Evolutionary conservation across 768 basidiomycete species (phyloP), one percentile per base, ranked within the genome.

Genomic region (Termitomyces eurrhizus): DNA sequence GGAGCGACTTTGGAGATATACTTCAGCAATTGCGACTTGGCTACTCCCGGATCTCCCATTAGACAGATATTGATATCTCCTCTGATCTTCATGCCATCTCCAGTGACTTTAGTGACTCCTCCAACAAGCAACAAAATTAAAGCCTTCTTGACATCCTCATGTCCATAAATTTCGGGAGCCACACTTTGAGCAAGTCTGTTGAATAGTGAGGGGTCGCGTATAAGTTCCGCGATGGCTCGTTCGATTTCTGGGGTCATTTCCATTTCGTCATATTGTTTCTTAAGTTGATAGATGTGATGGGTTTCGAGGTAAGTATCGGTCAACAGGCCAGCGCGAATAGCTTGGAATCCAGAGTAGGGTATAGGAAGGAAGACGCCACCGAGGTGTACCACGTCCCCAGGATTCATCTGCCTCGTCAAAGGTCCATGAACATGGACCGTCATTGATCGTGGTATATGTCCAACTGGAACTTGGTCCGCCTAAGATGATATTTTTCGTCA

Each of bases 31-130:
- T 99, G 97, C 14, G 95, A 97, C 73, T 99, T 99, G 58, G 95
- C 95, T 55, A 98, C 96, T 86, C 97, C 97, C 56, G 97, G 97
- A 74, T 99, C 97, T 66, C 97, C 97, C 97, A 99, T 99, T 46
- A 99, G 75, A 74, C 97, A 99, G 18, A 99, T 79, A 68, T 99
- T 99, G 75, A 99, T 80, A 73, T 98, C 97, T 33, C 97, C 97
- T 70, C 97, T 86, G 70, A 99, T 98, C 75, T 93, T 98, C 93
- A 99, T 94, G 14, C 97, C 97, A 69, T 99, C 97, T 7, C 92
- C 92, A 72, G 95, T 93, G 41, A 84, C 80, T 76, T 99, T 99
- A 49, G 93, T 97, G 1, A 95, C 95, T 42, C 97, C 97, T 12
- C 97, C 97, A 33, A 99, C 93, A 14, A 99, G 83, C 2, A 99